phyloP scores from a whole-genome alignment of 805 yeast species.

The Pichia californica region DNA sequence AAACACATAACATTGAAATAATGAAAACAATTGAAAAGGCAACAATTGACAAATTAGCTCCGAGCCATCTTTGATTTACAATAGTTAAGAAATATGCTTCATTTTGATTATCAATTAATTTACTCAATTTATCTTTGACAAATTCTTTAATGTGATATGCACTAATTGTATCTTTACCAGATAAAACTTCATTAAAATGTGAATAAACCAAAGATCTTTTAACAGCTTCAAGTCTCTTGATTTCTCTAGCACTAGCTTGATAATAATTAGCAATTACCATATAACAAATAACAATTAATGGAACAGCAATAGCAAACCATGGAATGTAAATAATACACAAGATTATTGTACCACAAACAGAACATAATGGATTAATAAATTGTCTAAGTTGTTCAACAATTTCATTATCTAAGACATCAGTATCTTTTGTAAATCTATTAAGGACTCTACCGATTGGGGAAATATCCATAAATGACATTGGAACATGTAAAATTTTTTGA shows the following conservation, averaged over 20 bases:
- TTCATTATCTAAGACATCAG: slow-evolving; percentile 78
- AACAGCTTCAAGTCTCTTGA: slow-evolving; percentile 68
- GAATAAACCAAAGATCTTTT: slow-evolving; percentile 66
- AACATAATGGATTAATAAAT: slow-evolving; percentile 46
- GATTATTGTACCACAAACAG: slow-evolving; percentile 56
- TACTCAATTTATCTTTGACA: slow-evolving; percentile 42
- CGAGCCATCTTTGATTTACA: slow-evolving; percentile 60
- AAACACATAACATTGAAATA: slow-evolving; percentile 51
- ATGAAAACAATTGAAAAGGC: slow-evolving; percentile 40
- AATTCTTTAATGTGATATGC: slow-evolving; percentile 41
- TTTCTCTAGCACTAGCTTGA: slow-evolving; percentile 67
- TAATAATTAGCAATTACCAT: slow-evolving; percentile 47
- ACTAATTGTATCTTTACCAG: slow-evolving; percentile 60
- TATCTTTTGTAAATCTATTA: slow-evolving; percentile 83
- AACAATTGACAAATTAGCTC: slow-evolving; percentile 44
- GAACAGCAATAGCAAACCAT: slow-evolving; percentile 66
- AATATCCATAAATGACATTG: slow-evolving; percentile 77
- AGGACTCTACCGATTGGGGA: slow-evolving; percentile 85
- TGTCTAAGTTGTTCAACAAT: slow-evolving; percentile 62
- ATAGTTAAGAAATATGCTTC: slow-evolving; percentile 55
- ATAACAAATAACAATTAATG: slow-evolving; percentile 43
- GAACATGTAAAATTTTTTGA: slow-evolving; percentile 58
- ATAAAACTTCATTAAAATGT: slow-evolving; percentile 61
- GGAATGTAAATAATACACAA: slow-evolving; percentile 67
- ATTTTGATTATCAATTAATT: slow-evolving; percentile 53